These are phyloP conservation scores for Melastoma candidum DNA, from an alignment of 441 rosid genomes.

Conservation along the genomic window DNA sequence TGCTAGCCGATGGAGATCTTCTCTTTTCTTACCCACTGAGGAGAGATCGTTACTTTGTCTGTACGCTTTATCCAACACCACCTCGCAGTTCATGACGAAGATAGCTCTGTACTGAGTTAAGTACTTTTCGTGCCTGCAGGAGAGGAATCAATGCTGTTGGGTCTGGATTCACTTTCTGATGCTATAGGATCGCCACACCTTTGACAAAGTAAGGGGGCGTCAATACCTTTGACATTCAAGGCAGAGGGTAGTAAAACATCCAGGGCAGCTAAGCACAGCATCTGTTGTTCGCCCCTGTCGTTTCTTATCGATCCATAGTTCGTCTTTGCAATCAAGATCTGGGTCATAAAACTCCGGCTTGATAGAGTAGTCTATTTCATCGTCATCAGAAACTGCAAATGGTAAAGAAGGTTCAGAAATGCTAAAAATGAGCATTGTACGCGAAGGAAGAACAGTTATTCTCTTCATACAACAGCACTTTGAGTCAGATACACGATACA, in stretches of 20 bases:
- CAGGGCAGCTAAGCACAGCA: slow-evolving; percentile 75
- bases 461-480: not conserved
- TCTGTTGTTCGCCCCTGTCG: slow-evolving; percentile 50
- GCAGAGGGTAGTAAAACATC: slow-evolving; percentile 69
- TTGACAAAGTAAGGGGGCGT: no score
- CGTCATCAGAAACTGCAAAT: slow-evolving; percentile 53
- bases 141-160: slow-evolving; percentile 2
- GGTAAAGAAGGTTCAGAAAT: not conserved
- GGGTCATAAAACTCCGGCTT: slow-evolving; percentile 67
- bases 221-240: slow-evolving; percentile 62
- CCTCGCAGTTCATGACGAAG: slow-evolving; percentile 52
- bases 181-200: not conserved
- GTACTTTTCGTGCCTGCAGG: slow-evolving; percentile 54
- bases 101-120: slow-evolving; percentile 63
- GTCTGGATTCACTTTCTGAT: not conserved
- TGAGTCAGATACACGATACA: no score
- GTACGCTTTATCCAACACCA: slow-evolving; percentile 18
- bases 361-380: slow-evolving; percentile 57
- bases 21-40: slow-evolving; percentile 25
- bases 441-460: not conserved
- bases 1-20: slow-evolving; percentile 23
- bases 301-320: slow-evolving; percentile 42
- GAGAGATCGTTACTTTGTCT: slow-evolving; percentile 14
- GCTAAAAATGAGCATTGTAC: not conserved
- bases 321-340: slow-evolving; percentile 53